Conservation (phyloP, 495 filamentous ascomycete genomes). For the Hypoxylon fragiforme region DNA sequence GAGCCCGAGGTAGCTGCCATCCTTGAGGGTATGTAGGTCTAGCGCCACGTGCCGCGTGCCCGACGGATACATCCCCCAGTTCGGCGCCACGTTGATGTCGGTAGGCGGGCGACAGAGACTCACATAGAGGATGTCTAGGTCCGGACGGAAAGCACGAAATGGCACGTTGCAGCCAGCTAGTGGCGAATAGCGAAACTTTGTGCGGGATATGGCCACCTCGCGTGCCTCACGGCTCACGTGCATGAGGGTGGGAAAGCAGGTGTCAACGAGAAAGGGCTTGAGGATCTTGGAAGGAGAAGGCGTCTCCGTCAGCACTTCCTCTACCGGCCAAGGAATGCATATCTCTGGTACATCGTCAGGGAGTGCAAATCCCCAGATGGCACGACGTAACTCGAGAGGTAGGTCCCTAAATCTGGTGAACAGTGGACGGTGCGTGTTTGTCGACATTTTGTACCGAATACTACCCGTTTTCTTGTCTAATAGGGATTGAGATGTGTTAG, state of each 20-base stretch:
- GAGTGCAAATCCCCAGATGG: conserved; percentile 13
- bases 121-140: conserved; percentile 56
- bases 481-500: neutral
- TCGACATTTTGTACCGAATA: conserved; percentile 3
- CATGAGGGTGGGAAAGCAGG: conserved; percentile 31
- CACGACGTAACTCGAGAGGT: conserved; percentile 15
- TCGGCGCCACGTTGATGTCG: neutral
- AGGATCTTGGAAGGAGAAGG: neutral
- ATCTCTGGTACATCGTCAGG: conserved; percentile 25
- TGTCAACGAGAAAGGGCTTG: conserved; percentile 27
- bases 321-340: conserved; percentile 30
- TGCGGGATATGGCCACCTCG: conserved; percentile 16
- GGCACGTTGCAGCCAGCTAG: conserved; percentile 44
- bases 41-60: conserved; percentile 12
- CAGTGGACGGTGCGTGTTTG: neutral
- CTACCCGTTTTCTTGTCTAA: neutral
- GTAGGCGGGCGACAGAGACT: conserved; percentile 8
- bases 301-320: neutral
- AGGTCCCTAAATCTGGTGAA: conserved; percentile 14
- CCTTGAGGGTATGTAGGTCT: conserved; percentile 20
- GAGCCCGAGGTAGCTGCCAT: conserved; percentile 7
- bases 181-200: conserved; percentile 20
- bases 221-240: conserved; percentile 47
- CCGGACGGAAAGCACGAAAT: conserved; percentile 55
- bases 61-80: conserved; percentile 5